Percentiles rank a stretch among this genome's conserved stretches.
These are phyloP conservation scores for Monosporascus sp. DNA, from an alignment of 2,329 filamentous ascomycete species.

Conservation along the genomic window DNA sequence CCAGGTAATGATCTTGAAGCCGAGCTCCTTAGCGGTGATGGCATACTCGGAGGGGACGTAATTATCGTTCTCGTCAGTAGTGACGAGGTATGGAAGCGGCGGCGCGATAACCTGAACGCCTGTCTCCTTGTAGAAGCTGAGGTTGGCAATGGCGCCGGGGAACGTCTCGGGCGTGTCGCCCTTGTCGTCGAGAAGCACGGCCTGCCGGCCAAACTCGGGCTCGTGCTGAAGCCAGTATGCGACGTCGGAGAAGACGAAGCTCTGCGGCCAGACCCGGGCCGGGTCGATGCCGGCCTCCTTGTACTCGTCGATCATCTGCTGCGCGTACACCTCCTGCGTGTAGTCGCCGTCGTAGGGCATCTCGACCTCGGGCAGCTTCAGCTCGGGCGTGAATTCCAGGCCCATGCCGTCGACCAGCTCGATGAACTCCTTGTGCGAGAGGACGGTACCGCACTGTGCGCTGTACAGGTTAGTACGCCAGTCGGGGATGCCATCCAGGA, in stretches of 20 bases:
- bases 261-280: slow-evolving; percentile 56
- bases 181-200: slow-evolving; percentile 59
- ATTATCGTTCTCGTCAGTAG: slow-evolving; percentile 41
- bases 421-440: slow-evolving; percentile 60
- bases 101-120: slow-evolving; percentile 61
- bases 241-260: slow-evolving; percentile 59
- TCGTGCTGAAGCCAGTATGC: slow-evolving; percentile 62
- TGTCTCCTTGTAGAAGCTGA: slow-evolving; percentile 48
- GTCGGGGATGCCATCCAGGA: slow-evolving; percentile 51
- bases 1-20: slow-evolving; percentile 64
- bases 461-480: slow-evolving; percentile 62
- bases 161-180: slow-evolving; percentile 50
- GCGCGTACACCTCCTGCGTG: slow-evolving; percentile 59
- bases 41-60: slow-evolving; percentile 63
- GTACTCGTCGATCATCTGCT: slow-evolving; percentile 61
- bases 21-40: slow-evolving; percentile 51
- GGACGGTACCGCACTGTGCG: slow-evolving; percentile 55
- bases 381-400: slow-evolving; percentile 60
- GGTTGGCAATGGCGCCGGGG: slow-evolving; percentile 47
- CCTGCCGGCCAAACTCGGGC: slow-evolving; percentile 55
- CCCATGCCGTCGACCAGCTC: slow-evolving; percentile 51
- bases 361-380: slow-evolving; percentile 62
- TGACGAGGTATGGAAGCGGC: slow-evolving; percentile 57
- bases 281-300: slow-evolving; percentile 46
- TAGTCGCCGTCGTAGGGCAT: slow-evolving; percentile 64